phyloP scores from a whole-genome alignment of 768 basidiomycete genomes.

The Candolleomyces efflorescens region DNA sequence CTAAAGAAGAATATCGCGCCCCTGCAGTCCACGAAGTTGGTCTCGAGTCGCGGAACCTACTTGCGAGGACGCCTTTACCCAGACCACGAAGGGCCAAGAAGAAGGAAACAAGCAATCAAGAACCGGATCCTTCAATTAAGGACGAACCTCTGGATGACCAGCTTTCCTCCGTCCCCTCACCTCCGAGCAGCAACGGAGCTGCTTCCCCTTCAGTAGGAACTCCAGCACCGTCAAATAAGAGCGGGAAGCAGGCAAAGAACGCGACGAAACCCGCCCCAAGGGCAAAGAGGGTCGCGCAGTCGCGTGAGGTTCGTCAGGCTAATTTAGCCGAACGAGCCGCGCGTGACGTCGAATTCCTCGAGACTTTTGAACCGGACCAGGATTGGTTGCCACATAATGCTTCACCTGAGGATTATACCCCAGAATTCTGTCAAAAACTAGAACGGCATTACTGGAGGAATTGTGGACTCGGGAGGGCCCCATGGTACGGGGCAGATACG shows the following conservation, averaged over 20 bases:
- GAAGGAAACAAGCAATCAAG: slow-evolving; percentile 46
- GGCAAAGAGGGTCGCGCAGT: slow-evolving; percentile 25
- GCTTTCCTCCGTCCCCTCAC: slow-evolving; percentile 23
- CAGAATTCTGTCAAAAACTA: slow-evolving; percentile 81
- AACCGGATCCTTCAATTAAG: slow-evolving; percentile 35
- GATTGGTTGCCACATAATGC: slow-evolving; percentile 84
- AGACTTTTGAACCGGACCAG: slow-evolving; percentile 63
- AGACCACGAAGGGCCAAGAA: slow-evolving; percentile 38
- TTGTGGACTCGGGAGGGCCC: slow-evolving; percentile 80
- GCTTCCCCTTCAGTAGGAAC: neutral
- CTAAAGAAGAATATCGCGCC: slow-evolving; percentile 65
- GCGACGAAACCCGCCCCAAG: neutral
- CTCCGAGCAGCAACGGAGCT: slow-evolving; percentile 33
- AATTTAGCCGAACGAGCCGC: slow-evolving; percentile 44
- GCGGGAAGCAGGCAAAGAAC: slow-evolving; percentile 18
- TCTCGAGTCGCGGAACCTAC: slow-evolving; percentile 36
- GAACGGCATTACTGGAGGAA: slow-evolving; percentile 93
- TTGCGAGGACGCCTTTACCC: slow-evolving; percentile 19
- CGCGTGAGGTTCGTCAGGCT: slow-evolving; percentile 46
- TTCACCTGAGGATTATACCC: slow-evolving; percentile 71
- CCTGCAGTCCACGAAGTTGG: slow-evolving; percentile 72
- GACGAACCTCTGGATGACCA: slow-evolving; percentile 43
- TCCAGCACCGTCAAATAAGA: slow-evolving; percentile 23
- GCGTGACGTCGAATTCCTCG: slow-evolving; percentile 54
- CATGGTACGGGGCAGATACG: slow-evolving; percentile 98